phyloP scores from a whole-genome alignment of 805 yeast genomes.

The Ogataea siamensis region DNA sequence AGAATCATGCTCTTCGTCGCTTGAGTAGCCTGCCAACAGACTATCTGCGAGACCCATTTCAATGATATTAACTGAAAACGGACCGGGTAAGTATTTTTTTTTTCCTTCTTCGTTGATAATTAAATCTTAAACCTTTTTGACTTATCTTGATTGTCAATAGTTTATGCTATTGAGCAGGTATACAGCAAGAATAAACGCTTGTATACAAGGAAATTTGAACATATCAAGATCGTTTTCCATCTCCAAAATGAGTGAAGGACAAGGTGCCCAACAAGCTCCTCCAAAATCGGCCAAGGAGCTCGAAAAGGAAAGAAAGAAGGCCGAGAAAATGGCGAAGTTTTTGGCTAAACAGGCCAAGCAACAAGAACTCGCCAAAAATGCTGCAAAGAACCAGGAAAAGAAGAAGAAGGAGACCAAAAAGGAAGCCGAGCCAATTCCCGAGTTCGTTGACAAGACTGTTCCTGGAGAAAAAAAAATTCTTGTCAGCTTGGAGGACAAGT shows the following conservation, averaged over 20 bases:
- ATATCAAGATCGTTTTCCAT: slow-evolving; percentile 14
- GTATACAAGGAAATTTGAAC: slow-evolving; percentile 11
- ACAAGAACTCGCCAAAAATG: slow-evolving; percentile 52
- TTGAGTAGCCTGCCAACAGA: slow-evolving; percentile 41
- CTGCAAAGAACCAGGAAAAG: slow-evolving; percentile 40
- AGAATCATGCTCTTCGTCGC: slow-evolving; percentile 27
- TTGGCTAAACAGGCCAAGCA: slow-evolving; percentile 79
- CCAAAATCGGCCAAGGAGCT: slow-evolving; percentile 68
- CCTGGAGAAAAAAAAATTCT: slow-evolving; percentile 91
- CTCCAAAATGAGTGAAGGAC: slow-evolving; percentile 29
- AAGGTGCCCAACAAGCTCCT: slow-evolving; percentile 18
- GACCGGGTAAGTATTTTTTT: slow-evolving; percentile 11
- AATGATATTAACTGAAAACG: not conserved
- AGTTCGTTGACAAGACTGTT: slow-evolving; percentile 76
- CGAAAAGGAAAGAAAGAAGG: slow-evolving; percentile 61
- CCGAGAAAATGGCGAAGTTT: slow-evolving; percentile 59
- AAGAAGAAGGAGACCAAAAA: slow-evolving; percentile 70
- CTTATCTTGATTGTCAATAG: slow-evolving; percentile 11
- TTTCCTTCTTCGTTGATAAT: slow-evolving; percentile 5
- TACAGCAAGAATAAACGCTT: slow-evolving; percentile 15
- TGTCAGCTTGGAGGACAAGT: slow-evolving; percentile 84
- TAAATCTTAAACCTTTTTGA: slow-evolving; percentile 5
- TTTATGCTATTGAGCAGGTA: slow-evolving; percentile 28
- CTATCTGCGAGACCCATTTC: slow-evolving; percentile 41
- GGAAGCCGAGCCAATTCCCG: slow-evolving; percentile 75